Conservation (phyloP, 2,329 filamentous ascomycete species). For the Diaporthe sp. region DNA sequence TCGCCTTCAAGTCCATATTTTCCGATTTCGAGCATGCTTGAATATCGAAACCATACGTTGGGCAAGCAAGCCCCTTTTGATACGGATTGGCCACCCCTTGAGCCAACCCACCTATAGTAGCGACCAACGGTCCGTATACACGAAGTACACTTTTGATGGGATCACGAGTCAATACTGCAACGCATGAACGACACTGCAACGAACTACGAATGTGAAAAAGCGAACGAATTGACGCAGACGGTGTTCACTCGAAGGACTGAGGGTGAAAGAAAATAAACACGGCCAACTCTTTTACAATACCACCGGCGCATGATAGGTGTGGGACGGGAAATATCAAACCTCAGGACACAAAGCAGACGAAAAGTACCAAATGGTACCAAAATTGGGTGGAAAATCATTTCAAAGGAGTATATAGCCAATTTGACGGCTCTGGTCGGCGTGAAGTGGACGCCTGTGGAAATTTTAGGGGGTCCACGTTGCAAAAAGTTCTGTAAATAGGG, state of each 20-base stretch:
- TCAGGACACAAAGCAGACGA: not conserved
- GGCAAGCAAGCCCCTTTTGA: not conserved
- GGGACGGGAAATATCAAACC: constrained; percentile 10
- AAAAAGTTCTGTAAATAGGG: constrained; percentile 12
- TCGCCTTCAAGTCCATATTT: constrained; percentile 18
- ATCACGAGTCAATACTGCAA: constrained; percentile 1
- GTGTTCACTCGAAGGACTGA: not conserved
- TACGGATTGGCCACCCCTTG: not conserved
- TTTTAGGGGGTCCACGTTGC: not conserved
- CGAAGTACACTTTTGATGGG: not conserved
- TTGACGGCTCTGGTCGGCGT: not conserved
- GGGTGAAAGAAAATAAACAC: constrained; percentile 1
- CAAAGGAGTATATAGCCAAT: constrained; percentile 10
- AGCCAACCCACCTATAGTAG: not conserved
- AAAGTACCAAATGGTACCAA: constrained; percentile 14
- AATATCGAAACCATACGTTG: constrained; percentile 19
- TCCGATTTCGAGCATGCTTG: not conserved
- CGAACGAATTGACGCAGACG: constrained; percentile 5
- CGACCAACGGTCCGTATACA: not conserved
- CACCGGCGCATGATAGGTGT: constrained; percentile 13
- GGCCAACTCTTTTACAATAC: not conserved
- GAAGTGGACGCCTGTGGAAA: not conserved
- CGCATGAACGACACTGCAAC: constrained; percentile 31
- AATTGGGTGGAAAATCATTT: not conserved
- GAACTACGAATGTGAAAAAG: constrained; percentile 12